Evolutionary conservation across 208 protist species (phyloP), one percentile per base, ranked within the genome.

Genomic region (Leishmania major): DNA sequence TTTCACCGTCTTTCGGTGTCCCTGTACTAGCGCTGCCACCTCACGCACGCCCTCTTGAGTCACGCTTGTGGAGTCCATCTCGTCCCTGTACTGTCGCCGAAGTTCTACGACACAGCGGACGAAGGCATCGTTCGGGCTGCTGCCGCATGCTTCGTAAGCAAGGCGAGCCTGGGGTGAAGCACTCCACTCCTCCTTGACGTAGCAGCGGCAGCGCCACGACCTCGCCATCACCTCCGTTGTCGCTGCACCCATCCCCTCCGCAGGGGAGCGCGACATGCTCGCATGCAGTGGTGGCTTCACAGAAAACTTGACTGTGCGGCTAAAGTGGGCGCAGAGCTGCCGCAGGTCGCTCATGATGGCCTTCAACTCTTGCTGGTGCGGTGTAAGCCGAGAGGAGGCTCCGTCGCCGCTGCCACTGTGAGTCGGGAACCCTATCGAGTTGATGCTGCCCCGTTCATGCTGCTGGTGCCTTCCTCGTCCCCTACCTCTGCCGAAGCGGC

Each of bases 131-230:
- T 91, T 91, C 0, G 95, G 90, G 2, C 86, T 90, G 60, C 90
- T 84, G 37, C 93, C 92, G 53, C 37, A 31, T 22, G 40, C 79
- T 79, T 95, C 91, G 6, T 78, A 77, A 28, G 84, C 90, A 35
- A 95, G 88, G n/a, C 73, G 59, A 43, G 91, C 87, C 59, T 79
- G 91, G 2, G 89, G 83, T 22, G 86, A 84, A 25, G 91, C 81
- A 66, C 86, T 88, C 95, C 95, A 98, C 77, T 98, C 93, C 62
- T 96, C 92, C 72, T 93, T 93, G 66, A 94, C 85, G 82, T 98
- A 98, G 73, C 90, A 93, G 13, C 95, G 90, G 62, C 95, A 98
- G 40, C 89, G 88, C 90, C 91, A 98, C 37, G 71, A 79, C 7
- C 73, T 75, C 73, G 69, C 77, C 28, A 35, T 49, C 25, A 57